Evolutionary conservation across 2,329 filamentous ascomycete genomes (phyloP).

Genomic region (Cladosporium austrohemisphaericum): DNA sequence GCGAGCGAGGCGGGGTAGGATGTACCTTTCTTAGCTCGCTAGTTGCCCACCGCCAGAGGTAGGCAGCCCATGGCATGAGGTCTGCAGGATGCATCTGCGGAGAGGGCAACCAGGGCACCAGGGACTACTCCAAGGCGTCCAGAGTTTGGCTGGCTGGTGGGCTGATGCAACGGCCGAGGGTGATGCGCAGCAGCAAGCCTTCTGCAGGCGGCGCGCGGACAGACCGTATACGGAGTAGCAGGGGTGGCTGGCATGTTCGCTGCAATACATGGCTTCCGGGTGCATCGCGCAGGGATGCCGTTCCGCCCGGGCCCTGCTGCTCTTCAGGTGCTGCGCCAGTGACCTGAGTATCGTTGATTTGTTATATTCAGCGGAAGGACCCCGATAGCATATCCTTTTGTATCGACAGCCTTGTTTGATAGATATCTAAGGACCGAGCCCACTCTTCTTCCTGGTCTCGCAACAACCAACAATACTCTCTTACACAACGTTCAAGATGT

Average conservation of each 20-base stretch:
- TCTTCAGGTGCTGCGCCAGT: constrained; percentile 14
- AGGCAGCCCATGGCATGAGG: constrained; percentile 12
- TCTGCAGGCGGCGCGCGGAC: constrained; percentile 12
- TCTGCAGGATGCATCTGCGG: constrained; percentile 13
- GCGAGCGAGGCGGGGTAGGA: constrained; percentile 14
- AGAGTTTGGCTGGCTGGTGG: constrained; percentile 5
- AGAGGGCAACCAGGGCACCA: no score
- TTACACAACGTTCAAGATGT: constrained; percentile 19
- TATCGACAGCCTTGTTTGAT: not conserved
- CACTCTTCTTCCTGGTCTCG: not conserved
- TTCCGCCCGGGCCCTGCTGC: constrained; percentile 11
- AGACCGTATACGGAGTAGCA: constrained; percentile 14
- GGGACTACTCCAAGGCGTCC: constrained; percentile 14
- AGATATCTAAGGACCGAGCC: not conserved
- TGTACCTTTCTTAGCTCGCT: constrained; percentile 13
- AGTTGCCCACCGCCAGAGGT: constrained; percentile 13
- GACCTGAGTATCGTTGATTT: constrained; percentile 15
- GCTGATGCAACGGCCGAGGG: not conserved
- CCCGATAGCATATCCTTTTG: constrained; percentile 5
- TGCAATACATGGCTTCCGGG: constrained; percentile 12
- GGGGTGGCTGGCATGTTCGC: constrained; percentile 15
- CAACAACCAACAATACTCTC: not conserved
- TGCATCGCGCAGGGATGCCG: constrained; percentile 12
- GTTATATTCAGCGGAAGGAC: constrained; percentile 13
- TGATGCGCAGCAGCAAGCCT: constrained; percentile 10